Evolutionary conservation across 148 eudicot genomes (phyloP).

Genomic region (Rhododendron ovatum): DNA sequence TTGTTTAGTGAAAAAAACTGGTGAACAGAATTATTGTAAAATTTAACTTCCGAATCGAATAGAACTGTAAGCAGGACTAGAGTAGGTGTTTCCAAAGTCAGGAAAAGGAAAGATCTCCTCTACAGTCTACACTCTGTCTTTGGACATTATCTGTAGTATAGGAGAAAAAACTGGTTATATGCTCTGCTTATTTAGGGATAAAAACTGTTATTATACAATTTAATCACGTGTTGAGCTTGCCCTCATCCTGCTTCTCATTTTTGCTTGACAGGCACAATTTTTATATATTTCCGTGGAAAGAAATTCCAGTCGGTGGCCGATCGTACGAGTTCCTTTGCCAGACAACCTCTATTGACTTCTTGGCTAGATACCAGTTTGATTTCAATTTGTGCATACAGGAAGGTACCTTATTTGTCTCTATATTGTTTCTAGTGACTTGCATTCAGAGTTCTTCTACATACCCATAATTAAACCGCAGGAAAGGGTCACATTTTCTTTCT

Average conservation of each 20-base stretch:
- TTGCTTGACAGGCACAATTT: constrained; percentile 71
- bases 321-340: constrained; percentile 85
- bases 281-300: constrained; percentile 86
- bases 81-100: neutral
- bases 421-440: neutral
- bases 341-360: constrained; percentile 80
- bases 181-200: neutral
- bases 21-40: neutral
- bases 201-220: neutral
- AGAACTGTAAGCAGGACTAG: neutral
- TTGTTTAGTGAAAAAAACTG: neutral
- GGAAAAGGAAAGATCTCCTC: neutral
- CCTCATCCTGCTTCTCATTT: neutral
- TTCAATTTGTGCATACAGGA: constrained; percentile 80
- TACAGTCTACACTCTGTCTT: neutral
- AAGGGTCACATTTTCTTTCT: neutral
- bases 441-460: neutral
- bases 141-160: neutral
- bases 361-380: constrained; percentile 88
- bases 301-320: constrained; percentile 47
- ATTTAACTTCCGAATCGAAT: neutral
- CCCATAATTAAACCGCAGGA: neutral
- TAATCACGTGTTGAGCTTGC: neutral
- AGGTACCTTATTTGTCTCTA: constrained; percentile 40
- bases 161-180: neutral